Base-by-base conservation (phyloP, 192 early-diverging fungal species). In the Coemansia sp. region DNA sequence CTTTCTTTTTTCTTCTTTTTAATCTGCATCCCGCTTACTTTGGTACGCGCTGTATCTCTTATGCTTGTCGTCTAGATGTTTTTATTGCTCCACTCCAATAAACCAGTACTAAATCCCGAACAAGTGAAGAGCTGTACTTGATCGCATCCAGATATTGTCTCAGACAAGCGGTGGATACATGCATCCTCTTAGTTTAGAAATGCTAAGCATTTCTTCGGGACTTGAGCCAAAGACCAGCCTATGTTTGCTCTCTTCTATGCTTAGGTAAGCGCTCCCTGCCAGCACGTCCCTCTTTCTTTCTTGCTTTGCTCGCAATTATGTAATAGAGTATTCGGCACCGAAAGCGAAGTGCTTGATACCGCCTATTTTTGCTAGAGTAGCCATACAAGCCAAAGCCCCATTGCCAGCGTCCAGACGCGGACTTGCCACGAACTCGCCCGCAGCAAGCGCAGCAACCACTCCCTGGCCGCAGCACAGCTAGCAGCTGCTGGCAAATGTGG, bases 41-140 rank as follows among this genome's bases (percentile, higher is more conserved):
- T 54, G 45, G 45, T 47, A 20, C 45, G 20, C 45, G 22, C 22
- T 20, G 20, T 24, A 47, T 22, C 45, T 47, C 45, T 17, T 54
- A 12, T 31, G 14, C 47, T 49, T 49, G 47, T 54, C 14, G 51
- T 31, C 51, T 54, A 54, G 51, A 54, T 54, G 51, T 31, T 31
- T n/a, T 32, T 32, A 54, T 54, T 54, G 15, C 51, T n/a, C 51
- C 14, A 54, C 17, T 32, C 17, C 15, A 54, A 54, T 54, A 54
- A 54, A 54, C 51, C 51, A 54, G 51, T 31, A 25, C 12, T 54
- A 32, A 54, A 54, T 25, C 14, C 51, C 10, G 27, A 51, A 29
- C 3, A 25, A 51, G 12, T 14, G 9, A 2, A 51, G 47, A 29
- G 47, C 10, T 15, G 51, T 54, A 6, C 12, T 5, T n/a, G 27